These are phyloP conservation scores for Chondrostereum purpureum DNA, from an alignment of 1,284 basidiomycete genomes.

Conservation along the genomic window DNA sequence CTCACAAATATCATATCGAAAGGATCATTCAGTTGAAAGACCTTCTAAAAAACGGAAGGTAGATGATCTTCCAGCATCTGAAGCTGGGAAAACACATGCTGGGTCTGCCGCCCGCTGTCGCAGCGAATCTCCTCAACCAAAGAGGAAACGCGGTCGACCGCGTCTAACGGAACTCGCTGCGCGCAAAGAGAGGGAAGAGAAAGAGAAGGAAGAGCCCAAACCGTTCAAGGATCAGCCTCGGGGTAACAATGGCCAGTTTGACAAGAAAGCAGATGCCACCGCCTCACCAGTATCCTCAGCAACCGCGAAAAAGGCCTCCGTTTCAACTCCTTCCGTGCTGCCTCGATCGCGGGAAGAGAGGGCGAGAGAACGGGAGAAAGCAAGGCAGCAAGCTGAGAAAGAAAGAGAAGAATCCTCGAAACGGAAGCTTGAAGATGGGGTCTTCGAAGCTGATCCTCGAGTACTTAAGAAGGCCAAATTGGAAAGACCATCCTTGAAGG, in stretches of 20 bases:
- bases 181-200: conserved; percentile 8
- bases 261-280: conserved; percentile 32
- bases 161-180: conserved; percentile 19
- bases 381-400: conserved; percentile 4
- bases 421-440: conserved; percentile 21
- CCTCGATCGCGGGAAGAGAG: conserved; percentile 9
- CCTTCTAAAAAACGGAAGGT: conserved; percentile 38
- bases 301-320: conserved; percentile 4
- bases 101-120: conserved; percentile 17
- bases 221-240: conserved; percentile 44
- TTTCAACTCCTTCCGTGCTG: conserved; percentile 3
- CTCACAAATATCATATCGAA: conserved; percentile 20
- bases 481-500: conserved; percentile 24
- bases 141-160: conserved; percentile 29
- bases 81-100: conserved; percentile 30
- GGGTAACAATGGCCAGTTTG: conserved; percentile 42
- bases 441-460: conserved; percentile 23
- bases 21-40: conserved; percentile 29
- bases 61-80: conserved; percentile 21
- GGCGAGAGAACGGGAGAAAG: conserved; percentile 13
- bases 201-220: conserved; percentile 30
- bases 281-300: not conserved
- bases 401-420: conserved; percentile 4
- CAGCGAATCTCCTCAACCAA: conserved; percentile 12
- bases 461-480: conserved; percentile 26